Conservation (phyloP, 176 grass and related monocot genomes). For the Saccharum spontaneum region DNA sequence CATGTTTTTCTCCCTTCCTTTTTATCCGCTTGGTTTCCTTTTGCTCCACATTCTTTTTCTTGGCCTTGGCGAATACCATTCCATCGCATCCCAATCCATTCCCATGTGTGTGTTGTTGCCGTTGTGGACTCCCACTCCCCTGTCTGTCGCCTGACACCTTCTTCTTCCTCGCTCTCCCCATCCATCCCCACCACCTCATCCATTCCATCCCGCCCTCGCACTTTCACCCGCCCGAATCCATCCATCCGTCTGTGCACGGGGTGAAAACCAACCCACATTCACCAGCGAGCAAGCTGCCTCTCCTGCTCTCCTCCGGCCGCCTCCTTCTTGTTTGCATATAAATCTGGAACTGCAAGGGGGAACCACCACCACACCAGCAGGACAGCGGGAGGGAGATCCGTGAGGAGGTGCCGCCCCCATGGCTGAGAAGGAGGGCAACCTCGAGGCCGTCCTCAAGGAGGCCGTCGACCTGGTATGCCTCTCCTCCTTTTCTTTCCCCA, state of each 20-base stretch:
- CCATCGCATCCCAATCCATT: no score
- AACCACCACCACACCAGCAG: neutral
- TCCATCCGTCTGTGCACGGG: neutral
- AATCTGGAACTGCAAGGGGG: neutral
- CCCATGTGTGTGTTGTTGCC: neutral
- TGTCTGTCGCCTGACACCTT: neutral
- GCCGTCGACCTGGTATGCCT: constrained; percentile 58
- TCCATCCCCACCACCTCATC: neutral
- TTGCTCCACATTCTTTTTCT: neutral
- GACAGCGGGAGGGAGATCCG: constrained; percentile 25
- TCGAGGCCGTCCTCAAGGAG: constrained; percentile 81
- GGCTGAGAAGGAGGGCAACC: constrained; percentile 61
- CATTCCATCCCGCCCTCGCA: neutral
- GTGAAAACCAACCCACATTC: constrained; percentile 22
- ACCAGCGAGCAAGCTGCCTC: neutral
- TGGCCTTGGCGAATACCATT: neutral
- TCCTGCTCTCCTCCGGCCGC: neutral
- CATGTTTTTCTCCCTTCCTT: neutral
- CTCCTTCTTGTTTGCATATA: neutral
- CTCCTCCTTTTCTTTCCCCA: neutral
- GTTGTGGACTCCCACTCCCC: constrained; percentile 19
- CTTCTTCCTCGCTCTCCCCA: neutral
- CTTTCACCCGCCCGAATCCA: neutral
- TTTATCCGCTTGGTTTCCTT: neutral
- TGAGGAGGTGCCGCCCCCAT: constrained; percentile 27